Evolutionary conservation across 2,329 filamentous ascomycete genomes (phyloP).

Genomic region (Hortaea sp.): DNA sequence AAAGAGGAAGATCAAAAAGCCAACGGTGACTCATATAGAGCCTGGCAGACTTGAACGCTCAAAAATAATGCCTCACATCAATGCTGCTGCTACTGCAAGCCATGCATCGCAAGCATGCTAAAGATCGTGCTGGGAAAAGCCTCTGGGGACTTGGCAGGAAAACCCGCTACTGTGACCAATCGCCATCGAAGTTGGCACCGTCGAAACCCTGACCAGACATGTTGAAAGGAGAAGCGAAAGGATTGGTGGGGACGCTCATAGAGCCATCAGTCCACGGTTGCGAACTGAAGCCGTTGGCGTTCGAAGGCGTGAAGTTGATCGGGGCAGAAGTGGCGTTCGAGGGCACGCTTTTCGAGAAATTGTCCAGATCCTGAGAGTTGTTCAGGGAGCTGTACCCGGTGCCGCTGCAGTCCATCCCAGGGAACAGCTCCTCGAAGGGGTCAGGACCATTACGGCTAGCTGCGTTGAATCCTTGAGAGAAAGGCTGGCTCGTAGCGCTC

Average conservation of each 20-base stretch:
- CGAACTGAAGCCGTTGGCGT: constrained; percentile 14
- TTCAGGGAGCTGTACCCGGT: constrained; percentile 2
- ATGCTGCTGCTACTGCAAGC: no score
- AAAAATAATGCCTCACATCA: no score
- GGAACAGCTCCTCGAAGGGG: constrained; percentile 22
- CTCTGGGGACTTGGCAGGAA: no score
- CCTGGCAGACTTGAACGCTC: no score
- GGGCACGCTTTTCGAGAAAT: constrained; percentile 5
- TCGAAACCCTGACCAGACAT: constrained; percentile 16
- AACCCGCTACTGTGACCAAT: constrained; percentile 6
- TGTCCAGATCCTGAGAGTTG: not conserved
- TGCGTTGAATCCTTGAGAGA: no score
- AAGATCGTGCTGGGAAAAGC: no score
- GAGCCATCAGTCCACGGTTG: constrained; percentile 26
- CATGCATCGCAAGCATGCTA: no score
- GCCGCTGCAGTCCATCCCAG: constrained; percentile 20
- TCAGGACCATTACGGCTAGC: constrained; percentile 15
- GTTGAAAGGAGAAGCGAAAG: no score
- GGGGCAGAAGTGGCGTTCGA: constrained; percentile 5
- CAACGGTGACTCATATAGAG: no score
- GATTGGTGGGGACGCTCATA: constrained; percentile 12
- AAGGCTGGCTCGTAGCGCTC: no score
- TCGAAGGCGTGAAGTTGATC: constrained; percentile 12
- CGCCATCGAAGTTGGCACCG: constrained; percentile 13
- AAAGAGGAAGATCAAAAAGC: no score